Percentiles rank a stretch among this genome's conserved stretches.
Evolutionary conservation across 352 stramenopile genomes (phyloP).

Genomic region (Phytophthora melonis): DNA sequence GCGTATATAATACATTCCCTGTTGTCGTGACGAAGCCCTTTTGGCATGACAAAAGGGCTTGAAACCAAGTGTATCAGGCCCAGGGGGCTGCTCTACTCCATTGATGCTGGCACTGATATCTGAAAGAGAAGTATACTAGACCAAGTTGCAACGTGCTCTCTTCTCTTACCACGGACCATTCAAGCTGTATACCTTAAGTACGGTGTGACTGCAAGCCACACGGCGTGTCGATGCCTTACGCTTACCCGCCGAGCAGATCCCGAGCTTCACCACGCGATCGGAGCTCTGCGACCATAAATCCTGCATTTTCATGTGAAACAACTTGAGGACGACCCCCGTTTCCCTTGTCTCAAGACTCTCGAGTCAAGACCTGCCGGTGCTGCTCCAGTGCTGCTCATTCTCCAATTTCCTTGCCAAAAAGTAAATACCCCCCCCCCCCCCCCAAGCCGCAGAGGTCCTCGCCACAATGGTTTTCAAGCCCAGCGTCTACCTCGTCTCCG

Average conservation of each 20-base stretch:
- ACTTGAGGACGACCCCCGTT: background rate
- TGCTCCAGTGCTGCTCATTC: background rate
- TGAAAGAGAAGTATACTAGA: too few species aligned
- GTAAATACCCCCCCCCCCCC: background rate
- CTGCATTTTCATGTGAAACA: background rate
- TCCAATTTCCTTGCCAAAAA: background rate
- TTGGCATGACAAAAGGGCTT: too few species aligned
- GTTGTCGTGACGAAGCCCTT: too few species aligned
- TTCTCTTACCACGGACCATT: background rate
- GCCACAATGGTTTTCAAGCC: slow-evolving; percentile 8
- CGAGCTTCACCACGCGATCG: background rate
- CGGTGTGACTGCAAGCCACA: background rate
- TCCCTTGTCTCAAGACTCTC: background rate
- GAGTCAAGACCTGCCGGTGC: background rate
- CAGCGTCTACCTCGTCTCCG: background rate
- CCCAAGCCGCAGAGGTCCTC: background rate
- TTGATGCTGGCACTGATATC: too few species aligned
- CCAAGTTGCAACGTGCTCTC: too few species aligned
- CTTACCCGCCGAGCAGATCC: background rate
- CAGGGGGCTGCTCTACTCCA: too few species aligned
- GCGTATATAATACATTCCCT: too few species aligned
- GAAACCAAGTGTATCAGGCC: too few species aligned
- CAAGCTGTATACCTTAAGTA: background rate
- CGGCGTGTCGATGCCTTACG: background rate
- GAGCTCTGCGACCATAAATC: background rate